These are phyloP conservation scores for Trichoderma citrinoviride DNA, from an alignment of 2,329 filamentous ascomycete genomes.

Conservation along the genomic window DNA sequence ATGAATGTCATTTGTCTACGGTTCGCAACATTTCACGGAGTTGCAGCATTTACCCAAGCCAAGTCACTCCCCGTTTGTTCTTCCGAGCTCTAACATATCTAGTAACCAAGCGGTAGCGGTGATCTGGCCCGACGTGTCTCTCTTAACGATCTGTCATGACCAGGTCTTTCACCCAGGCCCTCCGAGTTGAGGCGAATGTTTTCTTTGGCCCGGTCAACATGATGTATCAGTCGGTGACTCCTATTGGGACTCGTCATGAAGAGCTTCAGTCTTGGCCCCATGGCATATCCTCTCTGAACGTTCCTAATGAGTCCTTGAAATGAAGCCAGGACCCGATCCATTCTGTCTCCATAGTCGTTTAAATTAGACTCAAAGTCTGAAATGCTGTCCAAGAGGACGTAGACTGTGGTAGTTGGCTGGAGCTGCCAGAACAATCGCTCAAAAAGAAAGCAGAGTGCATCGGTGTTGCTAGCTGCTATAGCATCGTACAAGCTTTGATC, in stretches of 20 bases:
- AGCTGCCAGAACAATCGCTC: constrained; percentile 13
- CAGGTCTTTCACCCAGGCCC: background rate
- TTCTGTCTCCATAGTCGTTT: constrained; percentile 7
- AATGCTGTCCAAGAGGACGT: constrained; percentile 10
- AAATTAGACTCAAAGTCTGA: constrained; percentile 9
- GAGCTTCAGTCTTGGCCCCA: constrained; percentile 6
- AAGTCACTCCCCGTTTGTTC: too few relatives aligned
- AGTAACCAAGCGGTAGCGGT: background rate
- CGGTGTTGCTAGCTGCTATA: background rate
- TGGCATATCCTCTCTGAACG: background rate
- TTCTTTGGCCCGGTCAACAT: constrained; percentile 1
- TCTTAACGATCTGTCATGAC: background rate
- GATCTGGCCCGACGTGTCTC: constrained; percentile 4
- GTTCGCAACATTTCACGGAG: too few relatives aligned
- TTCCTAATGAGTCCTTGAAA: constrained; percentile 1
- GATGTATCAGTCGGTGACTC: background rate
- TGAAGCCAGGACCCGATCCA: constrained; percentile 1
- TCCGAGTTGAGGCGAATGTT: constrained; percentile 10
- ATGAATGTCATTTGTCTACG: too few relatives aligned
- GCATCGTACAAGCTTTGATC: constrained; percentile 14
- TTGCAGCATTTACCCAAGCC: too few relatives aligned
- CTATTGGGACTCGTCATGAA: constrained; percentile 16
- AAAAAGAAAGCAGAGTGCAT: constrained; percentile 10
- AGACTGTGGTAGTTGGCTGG: background rate
- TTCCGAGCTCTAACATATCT: background rate